Conservation (phyloP, 805 yeast genomes). For the Sugiyamaella americana region DNA sequence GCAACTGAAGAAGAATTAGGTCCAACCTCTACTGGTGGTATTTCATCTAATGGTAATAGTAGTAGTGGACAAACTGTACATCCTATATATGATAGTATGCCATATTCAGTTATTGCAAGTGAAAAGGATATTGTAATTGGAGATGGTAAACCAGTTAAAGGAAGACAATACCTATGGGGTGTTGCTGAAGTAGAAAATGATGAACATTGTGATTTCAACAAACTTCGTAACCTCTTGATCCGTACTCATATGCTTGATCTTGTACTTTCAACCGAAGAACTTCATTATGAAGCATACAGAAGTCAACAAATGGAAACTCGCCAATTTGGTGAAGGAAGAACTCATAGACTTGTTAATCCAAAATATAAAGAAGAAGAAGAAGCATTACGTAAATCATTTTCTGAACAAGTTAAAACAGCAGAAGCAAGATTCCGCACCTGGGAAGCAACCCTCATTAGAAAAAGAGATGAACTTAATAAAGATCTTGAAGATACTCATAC, state of each 20-base stretch:
- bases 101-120: constrained; percentile 70
- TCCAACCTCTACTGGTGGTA: constrained; percentile 25
- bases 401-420: constrained; percentile 94
- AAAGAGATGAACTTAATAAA: constrained; percentile 87
- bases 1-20: constrained; percentile 34
- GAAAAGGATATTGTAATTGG: constrained; percentile 41
- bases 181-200: constrained; percentile 74
- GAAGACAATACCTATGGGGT: constrained; percentile 83
- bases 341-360: constrained; percentile 57
- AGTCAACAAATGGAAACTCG: constrained; percentile 49
- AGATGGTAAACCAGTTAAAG: constrained; percentile 51
- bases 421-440: constrained; percentile 97
- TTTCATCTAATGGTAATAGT: constrained; percentile 16
- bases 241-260: constrained; percentile 71
- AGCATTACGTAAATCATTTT: constrained; percentile 85
- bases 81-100: constrained; percentile 39
- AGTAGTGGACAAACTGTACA: background rate
- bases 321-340: constrained; percentile 34
- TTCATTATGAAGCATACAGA: constrained; percentile 66
- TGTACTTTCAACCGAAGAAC: constrained; percentile 64
- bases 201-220: constrained; percentile 67
- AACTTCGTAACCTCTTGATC: constrained; percentile 59
- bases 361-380: constrained; percentile 95
- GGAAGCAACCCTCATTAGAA: constrained; percentile 94
- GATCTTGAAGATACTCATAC: constrained; percentile 84